phyloP scores from a whole-genome alignment of 2,329 filamentous ascomycete species.

The Neofusicoccum sp. region DNA sequence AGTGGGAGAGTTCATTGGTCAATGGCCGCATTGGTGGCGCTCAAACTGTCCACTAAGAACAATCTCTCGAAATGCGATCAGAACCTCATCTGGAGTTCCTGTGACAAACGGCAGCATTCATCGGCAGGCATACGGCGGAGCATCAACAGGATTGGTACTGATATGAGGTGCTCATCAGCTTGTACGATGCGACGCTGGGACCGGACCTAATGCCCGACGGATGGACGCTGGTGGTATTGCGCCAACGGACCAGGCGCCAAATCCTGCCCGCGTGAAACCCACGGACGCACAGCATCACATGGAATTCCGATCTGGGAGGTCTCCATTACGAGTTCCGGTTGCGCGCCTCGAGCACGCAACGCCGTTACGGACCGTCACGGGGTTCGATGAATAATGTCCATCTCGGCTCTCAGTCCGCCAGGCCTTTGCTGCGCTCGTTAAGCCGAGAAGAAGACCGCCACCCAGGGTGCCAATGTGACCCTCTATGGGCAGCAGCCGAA shows the following conservation, averaged over 20 bases:
- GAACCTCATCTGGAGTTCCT: not conserved
- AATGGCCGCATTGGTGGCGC: not conserved
- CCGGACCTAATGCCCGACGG: not conserved
- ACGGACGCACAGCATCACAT: constrained; percentile 1
- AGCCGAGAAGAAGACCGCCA: not conserved
- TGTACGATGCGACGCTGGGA: not conserved
- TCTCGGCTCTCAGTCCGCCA: not conserved
- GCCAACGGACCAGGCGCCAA: no score
- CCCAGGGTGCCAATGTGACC: not conserved
- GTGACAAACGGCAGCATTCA: not conserved
- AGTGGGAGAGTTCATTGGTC: not conserved
- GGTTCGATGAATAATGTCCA: not conserved
- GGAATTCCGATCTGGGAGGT: not conserved
- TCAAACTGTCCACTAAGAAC: not conserved
- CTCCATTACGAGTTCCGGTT: not conserved
- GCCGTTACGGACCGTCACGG: not conserved
- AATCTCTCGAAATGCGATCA: not conserved
- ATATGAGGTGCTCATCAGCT: not conserved
- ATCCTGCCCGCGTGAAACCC: no score
- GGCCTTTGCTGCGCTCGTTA: not conserved
- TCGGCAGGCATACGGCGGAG: not conserved
- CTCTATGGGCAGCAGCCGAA: not conserved
- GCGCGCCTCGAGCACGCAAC: not conserved
- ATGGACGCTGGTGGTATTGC: no score
- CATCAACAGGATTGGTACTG: not conserved